Base-by-base conservation (phyloP, 1,139 yeast genomes). In the Scheffersomyces insectosa region DNA sequence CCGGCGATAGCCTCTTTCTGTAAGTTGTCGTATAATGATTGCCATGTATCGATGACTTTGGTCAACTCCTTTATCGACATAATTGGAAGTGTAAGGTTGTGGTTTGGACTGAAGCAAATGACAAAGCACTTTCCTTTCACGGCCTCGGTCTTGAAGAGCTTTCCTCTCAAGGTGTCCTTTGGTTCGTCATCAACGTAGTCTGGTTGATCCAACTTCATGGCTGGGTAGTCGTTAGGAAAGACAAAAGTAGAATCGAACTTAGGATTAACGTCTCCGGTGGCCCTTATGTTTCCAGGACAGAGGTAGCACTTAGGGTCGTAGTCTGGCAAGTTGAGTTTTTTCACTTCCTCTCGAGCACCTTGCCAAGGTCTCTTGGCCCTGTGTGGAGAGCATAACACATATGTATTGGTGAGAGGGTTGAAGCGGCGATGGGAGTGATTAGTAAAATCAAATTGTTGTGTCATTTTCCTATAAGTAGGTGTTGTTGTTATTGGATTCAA, bases 321-420 rank as follows among this genome's bases (percentile, higher is more conserved):
- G 35, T 59, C 66, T 1, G 87, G 85, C 47, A 77, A 67, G 33
- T 62, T 55, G 15, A 68, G 71, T 42, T 65, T 70, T 42, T 63
- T 62, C 23, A 75, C 64, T 38, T 70, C 73, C 59, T 85, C 91
- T 50, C 81, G 74, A 50, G 84, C 88, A 38, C 91, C 91, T 61
- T 83, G 87, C 93, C 91, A 85, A 16, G 90, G 91, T 52, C 93
- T 75, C 60, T 84, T 83, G 30, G 90, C 81, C 46, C 93, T 70
- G 58, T 85, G 93, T 5, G 93, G 93, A 7, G 90, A 84, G 43
- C 87, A 85, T 42, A 85, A 69, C 28, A 85, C 80, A 79, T 83
- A 83, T 20, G 75, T 63, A 43, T 80, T 77, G 20, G 84, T 75
- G 49, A 85, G 72, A 5, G 88, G 89, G 54, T 85, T 85, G 62